These are phyloP conservation scores for Globisporangium solare DNA, from an alignment of 352 stramenopile genomes.

Conservation along the genomic window DNA sequence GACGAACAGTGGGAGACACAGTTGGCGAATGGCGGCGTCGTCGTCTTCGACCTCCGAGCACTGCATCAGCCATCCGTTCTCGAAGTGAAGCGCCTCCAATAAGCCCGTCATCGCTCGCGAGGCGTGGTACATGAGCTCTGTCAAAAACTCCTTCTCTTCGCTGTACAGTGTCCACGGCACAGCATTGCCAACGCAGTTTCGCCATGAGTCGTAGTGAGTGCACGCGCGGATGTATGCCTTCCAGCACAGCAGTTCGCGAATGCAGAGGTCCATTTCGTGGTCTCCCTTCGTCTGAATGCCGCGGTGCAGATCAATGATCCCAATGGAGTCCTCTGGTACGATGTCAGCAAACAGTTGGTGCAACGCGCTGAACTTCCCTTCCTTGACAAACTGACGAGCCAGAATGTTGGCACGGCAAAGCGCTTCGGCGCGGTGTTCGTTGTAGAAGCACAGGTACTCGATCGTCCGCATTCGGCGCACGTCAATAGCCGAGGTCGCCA, in stretches of 20 bases:
- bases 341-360: slow-evolving; percentile 54
- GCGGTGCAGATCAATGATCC: slow-evolving; percentile 53
- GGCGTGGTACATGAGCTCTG: slow-evolving; percentile 74
- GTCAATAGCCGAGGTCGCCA: slow-evolving; percentile 39
- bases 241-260: slow-evolving; percentile 72
- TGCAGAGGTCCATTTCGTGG: slow-evolving; percentile 43
- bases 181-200: slow-evolving; percentile 41
- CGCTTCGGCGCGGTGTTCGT: slow-evolving; percentile 57
- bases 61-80: slow-evolving; percentile 65
- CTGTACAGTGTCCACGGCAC: slow-evolving; percentile 39
- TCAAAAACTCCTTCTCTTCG: slow-evolving; percentile 74
- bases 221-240: slow-evolving; percentile 61
- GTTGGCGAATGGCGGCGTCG: slow-evolving; percentile 35
- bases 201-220: slow-evolving; percentile 69
- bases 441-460: slow-evolving; percentile 74
- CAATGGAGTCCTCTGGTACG: slow-evolving; percentile 67
- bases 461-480: slow-evolving; percentile 58
- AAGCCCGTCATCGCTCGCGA: slow-evolving; percentile 40
- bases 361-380: slow-evolving; percentile 63
- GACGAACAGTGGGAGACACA: slow-evolving; percentile 64
- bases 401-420: slow-evolving; percentile 55
- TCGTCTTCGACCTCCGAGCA: slow-evolving; percentile 42
- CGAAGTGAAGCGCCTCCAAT: slow-evolving; percentile 78
- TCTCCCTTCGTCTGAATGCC: slow-evolving; percentile 29
- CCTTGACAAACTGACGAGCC: slow-evolving; percentile 60